Evolutionary conservation across 2,329 filamentous ascomycete species (phyloP), one percentile per base, ranked within the genome.

Genomic region (Fusarium sp.): DNA sequence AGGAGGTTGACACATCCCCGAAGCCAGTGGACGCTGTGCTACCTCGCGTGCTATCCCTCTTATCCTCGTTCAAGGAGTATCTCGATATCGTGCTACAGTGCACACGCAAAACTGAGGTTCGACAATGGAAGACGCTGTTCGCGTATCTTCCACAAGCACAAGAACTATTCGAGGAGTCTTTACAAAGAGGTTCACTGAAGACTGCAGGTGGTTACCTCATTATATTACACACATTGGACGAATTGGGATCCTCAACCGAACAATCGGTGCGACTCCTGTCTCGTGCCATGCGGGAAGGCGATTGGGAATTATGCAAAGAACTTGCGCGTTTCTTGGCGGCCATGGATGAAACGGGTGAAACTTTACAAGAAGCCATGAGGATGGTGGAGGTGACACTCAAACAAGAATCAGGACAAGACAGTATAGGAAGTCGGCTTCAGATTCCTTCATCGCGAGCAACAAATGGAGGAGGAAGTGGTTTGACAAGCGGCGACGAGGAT

Each of bases 191-290:
- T 5, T 93, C 91, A 6, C 84, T 99, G 49, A 98, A 98, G 80
- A 99, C 96, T 8, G 97, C 96, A 3, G 95, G 94, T 12, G 96
- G 97, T 2, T 99, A 98, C 78, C 86, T 99, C n/a, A 88, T 99
- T 20, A 93, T 99, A 35, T 84, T 99, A 35, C 95, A 99, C 77
- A 97, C 94, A 0, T 85, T 92, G 60, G 89, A 92, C 69, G 91
- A 93, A 77, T 79, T 92, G 41, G 87, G 85, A 13, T 85, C 89
- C 3, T 91, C 90, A 21, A 91, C 89, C 16, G 90, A 93, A 73
- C 92, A 95, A 76, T 90, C 94, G 21, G 92, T 97, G 6, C 88
- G 94, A 15, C 83, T 99, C 24, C 86, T 99, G 59, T 89, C 89
- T 31, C 85, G 92, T 48, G 96, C 95, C 1, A 95, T 94, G 74